Conservation (phyloP, 371 early-diverging fungal species). For the Mortierella sp. region DNA sequence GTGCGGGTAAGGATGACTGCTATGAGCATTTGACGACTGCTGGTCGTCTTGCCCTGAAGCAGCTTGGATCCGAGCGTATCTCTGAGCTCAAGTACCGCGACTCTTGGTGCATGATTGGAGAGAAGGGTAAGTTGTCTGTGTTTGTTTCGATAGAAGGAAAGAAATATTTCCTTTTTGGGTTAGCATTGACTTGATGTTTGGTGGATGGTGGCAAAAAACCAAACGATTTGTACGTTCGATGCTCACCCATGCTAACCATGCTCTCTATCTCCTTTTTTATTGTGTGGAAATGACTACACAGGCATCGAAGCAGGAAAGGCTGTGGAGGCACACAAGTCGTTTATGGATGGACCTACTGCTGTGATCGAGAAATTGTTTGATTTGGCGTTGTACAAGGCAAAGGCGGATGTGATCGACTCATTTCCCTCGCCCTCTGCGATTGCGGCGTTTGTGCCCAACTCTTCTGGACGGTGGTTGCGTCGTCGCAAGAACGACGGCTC, state of each 20-base stretch:
- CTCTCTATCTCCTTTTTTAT: not conserved
- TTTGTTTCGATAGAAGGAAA: not conserved
- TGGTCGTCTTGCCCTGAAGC: slow-evolving; percentile 69
- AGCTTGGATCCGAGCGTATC: slow-evolving; percentile 74
- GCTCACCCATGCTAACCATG: not conserved
- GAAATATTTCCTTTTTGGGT: not conserved
- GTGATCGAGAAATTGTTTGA: slow-evolving; percentile 62
- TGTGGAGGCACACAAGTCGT: slow-evolving; percentile 62
- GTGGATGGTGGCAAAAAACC: not conserved
- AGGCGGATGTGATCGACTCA: slow-evolving; percentile 44
- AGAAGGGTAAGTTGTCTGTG: slow-evolving; percentile 65
- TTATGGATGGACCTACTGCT: slow-evolving; percentile 68
- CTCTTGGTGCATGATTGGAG: slow-evolving; percentile 86
- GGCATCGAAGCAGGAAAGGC: slow-evolving; percentile 38
- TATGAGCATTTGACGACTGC: slow-evolving; percentile 74
- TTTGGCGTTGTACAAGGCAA: slow-evolving; percentile 36
- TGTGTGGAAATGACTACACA: not conserved
- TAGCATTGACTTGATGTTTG: not conserved
- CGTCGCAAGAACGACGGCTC: slow-evolving; percentile 90
- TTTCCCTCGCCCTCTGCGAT: slow-evolving; percentile 61
- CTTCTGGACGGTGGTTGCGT: slow-evolving; percentile 84
- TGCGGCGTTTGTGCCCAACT: slow-evolving; percentile 70
- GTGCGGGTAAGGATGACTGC: slow-evolving; percentile 82
- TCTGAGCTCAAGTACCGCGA: slow-evolving; percentile 78
- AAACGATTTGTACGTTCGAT: not conserved